Base-by-base conservation (phyloP, 2,329 filamentous ascomycete species). In the Aspergillus eucalypticola region DNA sequence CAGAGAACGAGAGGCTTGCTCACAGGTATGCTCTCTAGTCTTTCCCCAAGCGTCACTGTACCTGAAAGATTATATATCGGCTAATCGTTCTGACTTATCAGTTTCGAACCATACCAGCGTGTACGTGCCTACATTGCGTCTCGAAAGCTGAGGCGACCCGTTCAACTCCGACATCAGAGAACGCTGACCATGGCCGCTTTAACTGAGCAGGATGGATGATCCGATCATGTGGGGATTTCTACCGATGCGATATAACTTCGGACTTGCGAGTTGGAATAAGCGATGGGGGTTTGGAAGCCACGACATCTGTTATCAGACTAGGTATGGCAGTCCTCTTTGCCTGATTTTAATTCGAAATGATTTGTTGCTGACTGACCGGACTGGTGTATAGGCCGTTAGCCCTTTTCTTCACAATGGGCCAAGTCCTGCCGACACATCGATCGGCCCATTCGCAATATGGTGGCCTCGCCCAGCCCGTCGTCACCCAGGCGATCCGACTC, bases 261-360 rank as follows among this genome's bases (percentile, higher is more conserved):
- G 88, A 60, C 86, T 90, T 19, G 82, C 84, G 58, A 72, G 71
- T 7, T 77, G 73, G 68, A 95, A 93, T 72, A 83, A 92, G 70
- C 87, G 95, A 74, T 98, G 93, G 92, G 87, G 89, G 8, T 84
- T 99, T 57, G 95, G 91, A 23, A 96, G 92, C 69, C 91, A 97
- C 75, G 95, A 99, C 76, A 93, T 99, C 61, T 97, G 93, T 78
- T 99, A 96, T 76, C 89, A 88, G 70, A 94, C 91, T 73, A 88
- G 86, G 91, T 95, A 79, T 63, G 67, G 17, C 17, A 32, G 15
- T 7, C 11, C 4, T 11, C 7, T 19, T 8, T 25, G 21, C 7
- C 8, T 11, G n/a, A 2, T 19, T n/a, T 15, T 1, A 5, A 6
- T 44, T 35, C 23, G 13, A 5, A 7, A n/a, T 19, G 8, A 8